phyloP scores from a whole-genome alignment of 495 filamentous ascomycete species.

The Neurospora pannonica region DNA sequence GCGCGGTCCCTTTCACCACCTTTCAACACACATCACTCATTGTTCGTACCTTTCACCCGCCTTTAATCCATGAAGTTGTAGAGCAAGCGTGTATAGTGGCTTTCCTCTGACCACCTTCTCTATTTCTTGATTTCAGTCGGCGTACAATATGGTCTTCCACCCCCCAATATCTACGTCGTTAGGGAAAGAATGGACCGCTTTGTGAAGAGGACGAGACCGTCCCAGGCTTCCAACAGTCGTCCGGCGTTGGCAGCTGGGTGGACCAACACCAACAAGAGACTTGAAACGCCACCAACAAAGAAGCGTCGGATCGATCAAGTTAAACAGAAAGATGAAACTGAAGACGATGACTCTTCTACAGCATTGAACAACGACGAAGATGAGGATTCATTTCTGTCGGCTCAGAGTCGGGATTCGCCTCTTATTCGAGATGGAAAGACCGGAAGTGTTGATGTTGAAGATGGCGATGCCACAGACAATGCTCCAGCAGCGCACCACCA shows the following conservation, averaged over 20 bases:
- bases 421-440: background rate
- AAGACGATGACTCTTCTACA: constrained; percentile 7
- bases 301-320: constrained; percentile 21
- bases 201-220: constrained; percentile 12
- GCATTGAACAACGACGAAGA: background rate
- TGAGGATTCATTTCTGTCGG: background rate
- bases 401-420: background rate
- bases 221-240: background rate
- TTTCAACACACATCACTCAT: background rate
- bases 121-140: background rate
- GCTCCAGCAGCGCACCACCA: constrained; percentile 14
- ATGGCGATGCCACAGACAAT: constrained; percentile 16
- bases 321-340: constrained; percentile 15
- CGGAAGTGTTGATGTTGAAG: constrained; percentile 9
- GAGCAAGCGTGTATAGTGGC: background rate
- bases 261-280: constrained; percentile 2
- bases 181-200: constrained; percentile 21
- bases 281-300: constrained; percentile 23
- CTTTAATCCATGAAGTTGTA: background rate
- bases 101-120: background rate
- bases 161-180: background rate
- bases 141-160: background rate
- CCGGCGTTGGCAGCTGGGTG: background rate
- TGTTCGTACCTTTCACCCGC: background rate
- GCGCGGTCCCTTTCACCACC: background rate